phyloP scores from a whole-genome alignment of 208 protist species.

The Plasmodiophora brassicae region DNA sequence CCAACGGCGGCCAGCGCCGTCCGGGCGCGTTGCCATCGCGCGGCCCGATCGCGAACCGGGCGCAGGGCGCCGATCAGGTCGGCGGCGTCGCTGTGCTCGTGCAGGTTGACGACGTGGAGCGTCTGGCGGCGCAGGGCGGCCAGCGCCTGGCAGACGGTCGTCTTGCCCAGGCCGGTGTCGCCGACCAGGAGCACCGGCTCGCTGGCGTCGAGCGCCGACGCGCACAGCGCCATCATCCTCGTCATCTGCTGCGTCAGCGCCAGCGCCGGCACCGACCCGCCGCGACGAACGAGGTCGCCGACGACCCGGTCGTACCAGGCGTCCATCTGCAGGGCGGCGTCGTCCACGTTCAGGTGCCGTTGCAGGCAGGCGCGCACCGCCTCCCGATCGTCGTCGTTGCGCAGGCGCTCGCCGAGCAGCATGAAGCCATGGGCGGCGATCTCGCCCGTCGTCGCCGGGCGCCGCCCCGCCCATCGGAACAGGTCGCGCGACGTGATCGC shows the following conservation, averaged over 20 bases:
- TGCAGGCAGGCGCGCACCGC: slow-evolving; percentile 66
- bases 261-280: not conserved
- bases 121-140: slow-evolving; percentile 41
- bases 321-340: too few relatives aligned
- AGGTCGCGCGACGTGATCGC: slow-evolving; percentile 99
- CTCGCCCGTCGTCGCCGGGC: slow-evolving; percentile 76
- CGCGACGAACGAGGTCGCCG: too few relatives aligned
- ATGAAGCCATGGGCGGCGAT: slow-evolving; percentile 94
- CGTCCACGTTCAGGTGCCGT: not conserved
- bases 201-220: slow-evolving; percentile 38
- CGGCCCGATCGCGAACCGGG: slow-evolving; percentile 69
- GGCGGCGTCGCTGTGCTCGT: slow-evolving; percentile 98
- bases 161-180: slow-evolving; percentile 95
- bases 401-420: slow-evolving; percentile 93
- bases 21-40: not conserved
- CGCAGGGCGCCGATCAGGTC: slow-evolving; percentile 91
- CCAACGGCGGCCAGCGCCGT: too few relatives aligned
- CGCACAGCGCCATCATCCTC: slow-evolving; percentile 49
- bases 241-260: slow-evolving; percentile 37
- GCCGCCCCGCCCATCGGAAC: slow-evolving; percentile 97
- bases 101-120: slow-evolving; percentile 97
- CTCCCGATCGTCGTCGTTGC: slow-evolving; percentile 82
- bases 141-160: slow-evolving; percentile 69
- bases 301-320: too few relatives aligned
- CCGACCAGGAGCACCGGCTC: slow-evolving; percentile 85